A percentile compares a stretch with the other conserved stretches of the same genome.
Conservation (phyloP, 2,329 filamentous ascomycete genomes). For the Cladosporium sp. region DNA sequence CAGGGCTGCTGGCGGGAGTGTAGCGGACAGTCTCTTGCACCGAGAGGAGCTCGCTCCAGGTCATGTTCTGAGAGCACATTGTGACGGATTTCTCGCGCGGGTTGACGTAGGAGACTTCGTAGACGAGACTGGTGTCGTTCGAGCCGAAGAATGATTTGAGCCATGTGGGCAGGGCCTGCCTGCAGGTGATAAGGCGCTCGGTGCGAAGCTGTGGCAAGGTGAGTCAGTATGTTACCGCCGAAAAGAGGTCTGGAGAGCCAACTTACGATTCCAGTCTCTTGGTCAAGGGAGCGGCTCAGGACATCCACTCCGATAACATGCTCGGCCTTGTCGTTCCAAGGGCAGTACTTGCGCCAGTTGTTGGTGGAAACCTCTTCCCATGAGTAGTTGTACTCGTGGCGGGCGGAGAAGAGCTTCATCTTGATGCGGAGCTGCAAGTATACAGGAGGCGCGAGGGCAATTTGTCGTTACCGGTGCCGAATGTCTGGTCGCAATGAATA, state of each 20-base stretch:
- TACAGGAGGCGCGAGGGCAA: neutral
- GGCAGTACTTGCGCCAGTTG: conserved; percentile 98
- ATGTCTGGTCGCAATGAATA: conserved; percentile 8
- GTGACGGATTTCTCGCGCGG: conserved; percentile 78
- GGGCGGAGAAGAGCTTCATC: conserved; percentile 96
- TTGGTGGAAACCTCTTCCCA: conserved; percentile 97
- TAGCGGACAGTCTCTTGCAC: conserved; percentile 94
- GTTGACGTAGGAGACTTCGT: conserved; percentile 94
- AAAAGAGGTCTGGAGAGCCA: too few relatives aligned
- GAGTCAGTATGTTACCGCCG: too few relatives aligned
- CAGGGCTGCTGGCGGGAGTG: conserved; percentile 42
- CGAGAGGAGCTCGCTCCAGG: conserved; percentile 82
- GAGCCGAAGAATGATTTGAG: conserved; percentile 74
- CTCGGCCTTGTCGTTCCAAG: conserved; percentile 97
- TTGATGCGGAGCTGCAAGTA: neutral
- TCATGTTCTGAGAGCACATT: conserved; percentile 94
- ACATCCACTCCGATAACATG: conserved; percentile 97
- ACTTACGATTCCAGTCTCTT: conserved; percentile 55
- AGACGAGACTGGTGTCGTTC: conserved; percentile 79
- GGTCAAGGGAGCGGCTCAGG: conserved; percentile 65
- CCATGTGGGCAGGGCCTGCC: conserved; percentile 70
- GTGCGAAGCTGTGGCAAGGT: conserved; percentile 55
- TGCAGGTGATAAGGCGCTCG: conserved; percentile 63
- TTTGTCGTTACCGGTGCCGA: conserved; percentile 2
- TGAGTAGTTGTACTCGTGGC: conserved; percentile 90